Conservation (phyloP, 2,329 filamentous ascomycete species). For the Xylaria sp. region DNA sequence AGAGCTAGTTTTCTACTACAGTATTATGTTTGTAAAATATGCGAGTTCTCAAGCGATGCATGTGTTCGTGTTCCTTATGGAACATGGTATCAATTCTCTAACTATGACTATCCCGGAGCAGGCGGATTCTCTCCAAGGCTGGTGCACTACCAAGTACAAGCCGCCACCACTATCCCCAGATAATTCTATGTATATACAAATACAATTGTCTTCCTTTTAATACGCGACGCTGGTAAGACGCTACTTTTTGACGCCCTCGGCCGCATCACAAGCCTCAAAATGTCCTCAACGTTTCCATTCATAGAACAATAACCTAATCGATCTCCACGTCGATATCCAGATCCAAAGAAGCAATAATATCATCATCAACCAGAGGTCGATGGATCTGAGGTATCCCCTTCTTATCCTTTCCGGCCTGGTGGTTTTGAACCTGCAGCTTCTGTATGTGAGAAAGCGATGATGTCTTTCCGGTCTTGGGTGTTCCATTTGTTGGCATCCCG, state of each 20-base stretch:
- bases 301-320: slow-evolving; percentile 51
- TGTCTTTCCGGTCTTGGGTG: slow-evolving; percentile 60
- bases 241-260: background rate
- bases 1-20: background rate
- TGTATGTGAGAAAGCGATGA: slow-evolving; percentile 62
- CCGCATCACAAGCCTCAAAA: background rate
- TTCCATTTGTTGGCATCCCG: slow-evolving; percentile 64
- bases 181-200: slow-evolving; percentile 1
- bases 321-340: slow-evolving; percentile 93
- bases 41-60: background rate
- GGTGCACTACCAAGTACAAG: background rate
- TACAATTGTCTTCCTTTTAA: background rate
- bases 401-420: slow-evolving; percentile 66
- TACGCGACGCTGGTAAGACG: background rate
- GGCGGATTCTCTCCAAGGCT: background rate
- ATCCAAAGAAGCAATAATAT: slow-evolving; percentile 89
- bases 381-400: slow-evolving; percentile 75
- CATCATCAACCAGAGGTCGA: slow-evolving; percentile 86
- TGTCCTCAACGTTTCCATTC: background rate
- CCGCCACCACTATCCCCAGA: background rate
- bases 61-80: slow-evolving; percentile 6
- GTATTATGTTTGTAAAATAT: background rate
- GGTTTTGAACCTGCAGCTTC: slow-evolving; percentile 64
- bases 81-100: background rate
- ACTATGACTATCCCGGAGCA: background rate